phyloP scores from a whole-genome alignment of 345 rosid genomes.

The Rhizophora mangle region DNA sequence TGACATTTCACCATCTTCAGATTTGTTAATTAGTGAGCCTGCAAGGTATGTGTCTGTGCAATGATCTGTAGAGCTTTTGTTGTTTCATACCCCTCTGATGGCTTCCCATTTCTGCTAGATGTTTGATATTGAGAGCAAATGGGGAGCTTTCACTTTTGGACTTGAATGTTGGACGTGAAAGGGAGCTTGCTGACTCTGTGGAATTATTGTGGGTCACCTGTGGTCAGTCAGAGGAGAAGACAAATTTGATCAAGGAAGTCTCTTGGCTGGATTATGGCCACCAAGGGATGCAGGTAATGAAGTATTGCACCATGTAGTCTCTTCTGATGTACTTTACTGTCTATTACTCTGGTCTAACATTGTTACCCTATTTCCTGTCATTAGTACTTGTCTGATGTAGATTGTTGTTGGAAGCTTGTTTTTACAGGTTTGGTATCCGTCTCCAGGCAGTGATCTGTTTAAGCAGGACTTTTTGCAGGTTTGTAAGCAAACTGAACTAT shows the following conservation, averaged over 20 bases:
- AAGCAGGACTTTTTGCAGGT: conserved; percentile 98
- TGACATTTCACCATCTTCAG: conserved; percentile 41
- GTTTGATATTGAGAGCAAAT: conserved; percentile 82
- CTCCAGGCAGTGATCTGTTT: conserved; percentile 75
- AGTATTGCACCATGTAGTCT: conserved; percentile 11
- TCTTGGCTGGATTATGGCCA: conserved; percentile 98
- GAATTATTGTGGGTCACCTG: conserved; percentile 99
- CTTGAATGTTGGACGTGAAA: conserved; percentile 94
- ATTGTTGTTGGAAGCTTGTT: conserved; percentile 43
- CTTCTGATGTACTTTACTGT: not conserved
- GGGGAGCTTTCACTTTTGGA: conserved; percentile 96
- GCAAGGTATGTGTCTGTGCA: conserved; percentile 53
- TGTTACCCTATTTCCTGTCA: not conserved
- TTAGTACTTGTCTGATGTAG: conserved; percentile 41
- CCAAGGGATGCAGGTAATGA: conserved; percentile 95
- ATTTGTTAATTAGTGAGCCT: conserved; percentile 60
- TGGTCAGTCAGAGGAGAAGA: conserved; percentile 83
- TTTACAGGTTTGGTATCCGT: conserved; percentile 99
- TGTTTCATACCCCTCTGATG: conserved; percentile 26
- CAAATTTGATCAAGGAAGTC: conserved; percentile 84
- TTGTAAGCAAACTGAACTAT: conserved; percentile 11
- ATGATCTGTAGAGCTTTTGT: conserved; percentile 16
- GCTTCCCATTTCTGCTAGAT: conserved; percentile 44
- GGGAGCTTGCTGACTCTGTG: conserved; percentile 90
- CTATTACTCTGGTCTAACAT: not conserved